Percentiles rank a stretch among this genome's conserved stretches.
Conservation (phyloP, 768 basidiomycete genomes). For the Udeniomyces megalosporus region DNA sequence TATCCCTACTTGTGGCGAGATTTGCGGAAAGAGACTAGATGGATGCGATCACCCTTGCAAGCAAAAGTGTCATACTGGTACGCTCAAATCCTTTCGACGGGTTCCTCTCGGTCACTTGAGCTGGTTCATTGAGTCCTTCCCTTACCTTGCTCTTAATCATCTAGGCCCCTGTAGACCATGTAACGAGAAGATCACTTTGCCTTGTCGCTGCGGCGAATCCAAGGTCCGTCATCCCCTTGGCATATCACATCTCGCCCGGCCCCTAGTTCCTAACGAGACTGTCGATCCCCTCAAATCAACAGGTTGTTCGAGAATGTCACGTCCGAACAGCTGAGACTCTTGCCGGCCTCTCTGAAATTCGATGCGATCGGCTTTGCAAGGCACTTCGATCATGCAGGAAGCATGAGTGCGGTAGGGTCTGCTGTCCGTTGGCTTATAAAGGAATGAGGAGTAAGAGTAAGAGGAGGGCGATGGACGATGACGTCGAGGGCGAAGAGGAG, state of each 20-base stretch:
- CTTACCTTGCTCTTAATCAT: not conserved
- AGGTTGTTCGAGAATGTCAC: conserved; percentile 26
- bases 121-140: too few relatives aligned
- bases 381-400: conserved; percentile 67
- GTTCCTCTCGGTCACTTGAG: too few relatives aligned
- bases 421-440: conserved; percentile 69
- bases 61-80: conserved; percentile 45
- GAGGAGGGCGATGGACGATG: conserved; percentile 33
- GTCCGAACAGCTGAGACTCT: conserved; percentile 23
- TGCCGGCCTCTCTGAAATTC: conserved; percentile 38
- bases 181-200: conserved; percentile 45
- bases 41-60: conserved; percentile 62
- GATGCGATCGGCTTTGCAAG: conserved; percentile 65
- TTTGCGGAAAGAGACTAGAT: conserved; percentile 47
- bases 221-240: conserved; percentile 30
- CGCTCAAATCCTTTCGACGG: not conserved
- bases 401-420: conserved; percentile 64
- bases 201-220: conserved; percentile 74
- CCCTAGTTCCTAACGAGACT: not conserved
- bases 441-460: conserved; percentile 47
- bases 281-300: not conserved
- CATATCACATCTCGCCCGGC: not conserved
- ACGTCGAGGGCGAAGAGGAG: conserved; percentile 39
- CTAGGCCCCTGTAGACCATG: conserved; percentile 65
- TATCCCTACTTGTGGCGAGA: conserved; percentile 59